phyloP scores from a whole-genome alignment of 177 flowering plant genomes.

The Tripterygium wilfordii region DNA sequence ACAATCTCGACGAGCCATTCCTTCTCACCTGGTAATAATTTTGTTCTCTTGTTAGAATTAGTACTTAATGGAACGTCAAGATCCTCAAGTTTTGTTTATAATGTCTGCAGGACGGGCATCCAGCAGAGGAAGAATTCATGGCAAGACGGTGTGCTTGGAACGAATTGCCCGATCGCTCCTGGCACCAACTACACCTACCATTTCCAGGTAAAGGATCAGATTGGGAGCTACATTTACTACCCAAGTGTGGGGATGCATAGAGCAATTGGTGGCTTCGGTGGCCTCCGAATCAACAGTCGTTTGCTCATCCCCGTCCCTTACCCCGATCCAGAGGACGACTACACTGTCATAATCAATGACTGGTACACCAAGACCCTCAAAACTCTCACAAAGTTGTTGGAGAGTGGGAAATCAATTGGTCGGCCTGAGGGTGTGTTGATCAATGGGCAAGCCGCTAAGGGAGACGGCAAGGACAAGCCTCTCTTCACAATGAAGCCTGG shows the following conservation, averaged over 20 bases:
- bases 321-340: slow-evolving; percentile 24
- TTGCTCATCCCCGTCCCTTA: slow-evolving; percentile 34
- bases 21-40: slow-evolving; percentile 27
- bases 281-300: slow-evolving; percentile 32
- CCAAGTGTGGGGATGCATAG: slow-evolving; percentile 24
- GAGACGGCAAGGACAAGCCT: slow-evolving; percentile 16
- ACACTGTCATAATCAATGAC: slow-evolving; percentile 34
- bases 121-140: no score
- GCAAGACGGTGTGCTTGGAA: slow-evolving; percentile 14
- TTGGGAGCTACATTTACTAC: slow-evolving; percentile 28
- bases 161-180: slow-evolving; percentile 18
- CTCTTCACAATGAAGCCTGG: slow-evolving; percentile 41
- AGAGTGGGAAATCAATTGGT: slow-evolving; percentile 30
- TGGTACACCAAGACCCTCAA: slow-evolving; percentile 42
- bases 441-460: slow-evolving; percentile 44
- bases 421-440: slow-evolving; percentile 42
- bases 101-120: no score
- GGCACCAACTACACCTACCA: slow-evolving; percentile 19
- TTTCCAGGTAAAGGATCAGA: no score
- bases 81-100: no score
- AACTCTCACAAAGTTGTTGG: slow-evolving; percentile 22
- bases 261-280: slow-evolving; percentile 29
- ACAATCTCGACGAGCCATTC: slow-evolving; percentile 40
- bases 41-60: no score
- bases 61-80: no score